Base-by-base conservation (phyloP, 441 rosid genomes). In the Eugenia klotzschiana region DNA sequence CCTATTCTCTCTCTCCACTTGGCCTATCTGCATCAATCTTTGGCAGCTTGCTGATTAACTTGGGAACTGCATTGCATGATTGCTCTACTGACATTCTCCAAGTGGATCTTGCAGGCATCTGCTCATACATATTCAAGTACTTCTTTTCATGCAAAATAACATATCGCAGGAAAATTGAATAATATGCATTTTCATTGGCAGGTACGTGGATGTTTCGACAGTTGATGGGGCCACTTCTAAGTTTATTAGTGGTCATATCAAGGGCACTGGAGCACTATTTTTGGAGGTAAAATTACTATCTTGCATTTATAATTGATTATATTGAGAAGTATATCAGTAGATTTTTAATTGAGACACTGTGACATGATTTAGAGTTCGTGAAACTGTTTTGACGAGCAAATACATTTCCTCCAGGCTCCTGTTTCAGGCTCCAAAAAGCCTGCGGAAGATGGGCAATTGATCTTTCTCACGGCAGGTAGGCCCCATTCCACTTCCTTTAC, bases 371-470 rank as follows among this genome's bases (percentile, higher is more conserved):
- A 40, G 55, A 26, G 52, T 60, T 54, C 18, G 60, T 60, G 64
- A 53, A 13, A 69, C 57, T 84, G 50, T 43, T 46, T 79, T 64
- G 3, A 85, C 80, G 55, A 57, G 84, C 79, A 29, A 29, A 53
- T 57, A 56, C 37, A 83, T 64, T 26, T 26, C 84, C 80, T 84
- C 46, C 80, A 96, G 98, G 98, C 99, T 88, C 98, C 99, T 86
- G 99, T 96, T 87, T 94, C 98, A 20, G 99, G 98, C 86, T 96
- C 98, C 73, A 94, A 94, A 89, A 96, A 94, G 88, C 98, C 99
- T 20, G 99, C 99, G 16, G 98, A 94, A 91, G 99, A 96, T 84
- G 98, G 98, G 57, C 93, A 93, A 82, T 84, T 96, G 79, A 94
- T 96, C 90, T 96, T 96, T 87, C 98, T 96, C 82, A 91, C 98